phyloP scores from a whole-genome alignment of 805 yeast species.

The Metschnikowia koreensis region DNA sequence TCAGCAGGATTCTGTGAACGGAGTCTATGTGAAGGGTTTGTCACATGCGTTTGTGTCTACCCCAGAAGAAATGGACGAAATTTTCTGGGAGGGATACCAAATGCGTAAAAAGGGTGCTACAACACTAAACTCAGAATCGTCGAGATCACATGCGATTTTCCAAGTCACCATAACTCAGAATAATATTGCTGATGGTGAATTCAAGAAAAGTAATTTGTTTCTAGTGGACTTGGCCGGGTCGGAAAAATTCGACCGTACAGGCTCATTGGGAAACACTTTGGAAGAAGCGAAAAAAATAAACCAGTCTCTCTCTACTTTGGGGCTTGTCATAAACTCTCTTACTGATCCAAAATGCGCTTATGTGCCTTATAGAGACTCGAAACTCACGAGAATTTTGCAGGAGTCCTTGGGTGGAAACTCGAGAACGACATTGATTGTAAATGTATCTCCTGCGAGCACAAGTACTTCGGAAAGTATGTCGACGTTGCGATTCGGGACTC shows the following conservation, averaged over 20 bases:
- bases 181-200: conserved; percentile 50
- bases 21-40: conserved; percentile 71
- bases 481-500: conserved; percentile 68
- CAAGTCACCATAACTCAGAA: conserved; percentile 67
- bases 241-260: conserved; percentile 74
- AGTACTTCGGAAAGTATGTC: conserved; percentile 67
- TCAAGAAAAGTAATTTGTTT: conserved; percentile 62
- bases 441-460: conserved; percentile 62
- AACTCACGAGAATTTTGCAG: conserved; percentile 72
- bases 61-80: conserved; percentile 54
- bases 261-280: conserved; percentile 68
- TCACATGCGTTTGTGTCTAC: conserved; percentile 59
- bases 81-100: conserved; percentile 58
- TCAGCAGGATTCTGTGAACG: conserved; percentile 61
- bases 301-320: conserved; percentile 71
- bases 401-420: conserved; percentile 84
- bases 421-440: conserved; percentile 68
- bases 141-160: conserved; percentile 79
- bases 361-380: conserved; percentile 75
- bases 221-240: conserved; percentile 87
- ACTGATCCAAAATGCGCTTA: conserved; percentile 67
- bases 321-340: conserved; percentile 76
- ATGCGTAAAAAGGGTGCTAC: conserved; percentile 60
- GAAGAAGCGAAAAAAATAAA: conserved; percentile 87
- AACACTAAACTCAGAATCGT: conserved; percentile 67